Percentiles rank a stretch among this genome's conserved stretches.
These are phyloP conservation scores for Calycina herbarum DNA, from an alignment of 2,329 filamentous ascomycete genomes.

Conservation along the genomic window DNA sequence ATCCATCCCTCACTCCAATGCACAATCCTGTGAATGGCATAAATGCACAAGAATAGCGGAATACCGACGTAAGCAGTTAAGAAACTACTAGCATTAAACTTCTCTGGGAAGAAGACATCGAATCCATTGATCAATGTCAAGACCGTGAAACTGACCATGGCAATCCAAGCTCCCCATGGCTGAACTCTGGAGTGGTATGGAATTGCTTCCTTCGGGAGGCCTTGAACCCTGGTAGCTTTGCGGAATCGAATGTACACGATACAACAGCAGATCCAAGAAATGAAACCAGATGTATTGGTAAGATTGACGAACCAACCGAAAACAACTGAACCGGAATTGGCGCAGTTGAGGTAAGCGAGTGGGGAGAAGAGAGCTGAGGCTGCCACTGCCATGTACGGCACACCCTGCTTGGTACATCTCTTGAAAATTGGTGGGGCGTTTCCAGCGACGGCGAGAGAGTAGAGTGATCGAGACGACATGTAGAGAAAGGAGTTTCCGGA, in stretches of 20 bases:
- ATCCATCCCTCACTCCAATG: constrained; percentile 51
- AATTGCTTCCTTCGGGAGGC: constrained; percentile 42
- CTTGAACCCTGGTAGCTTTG: constrained; percentile 47
- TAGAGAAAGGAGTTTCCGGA: constrained; percentile 57
- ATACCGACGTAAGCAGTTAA: constrained; percentile 66
- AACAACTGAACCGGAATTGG: constrained; percentile 45
- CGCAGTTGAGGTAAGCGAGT: constrained; percentile 51
- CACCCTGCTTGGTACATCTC: constrained; percentile 50
- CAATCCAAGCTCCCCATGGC: constrained; percentile 56
- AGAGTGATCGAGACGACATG: constrained; percentile 51
- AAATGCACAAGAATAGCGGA: constrained; percentile 58
- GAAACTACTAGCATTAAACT: constrained; percentile 57
- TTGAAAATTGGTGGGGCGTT: constrained; percentile 53
- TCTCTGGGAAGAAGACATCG: constrained; percentile 59
- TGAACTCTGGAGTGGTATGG: constrained; percentile 57
- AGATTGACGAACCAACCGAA: constrained; percentile 59
- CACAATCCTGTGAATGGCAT: constrained; percentile 51
- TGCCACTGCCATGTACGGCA: constrained; percentile 50
- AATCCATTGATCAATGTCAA: constrained; percentile 64
- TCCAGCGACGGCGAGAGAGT: constrained; percentile 52
- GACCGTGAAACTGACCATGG: constrained; percentile 51
- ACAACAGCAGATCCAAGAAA: constrained; percentile 54
- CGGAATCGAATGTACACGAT: constrained; percentile 60
- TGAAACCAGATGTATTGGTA: constrained; percentile 50
- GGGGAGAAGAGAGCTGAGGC: constrained; percentile 45